Base-by-base conservation (phyloP, 345 rosid genomes). In the Turritis glabra region DNA sequence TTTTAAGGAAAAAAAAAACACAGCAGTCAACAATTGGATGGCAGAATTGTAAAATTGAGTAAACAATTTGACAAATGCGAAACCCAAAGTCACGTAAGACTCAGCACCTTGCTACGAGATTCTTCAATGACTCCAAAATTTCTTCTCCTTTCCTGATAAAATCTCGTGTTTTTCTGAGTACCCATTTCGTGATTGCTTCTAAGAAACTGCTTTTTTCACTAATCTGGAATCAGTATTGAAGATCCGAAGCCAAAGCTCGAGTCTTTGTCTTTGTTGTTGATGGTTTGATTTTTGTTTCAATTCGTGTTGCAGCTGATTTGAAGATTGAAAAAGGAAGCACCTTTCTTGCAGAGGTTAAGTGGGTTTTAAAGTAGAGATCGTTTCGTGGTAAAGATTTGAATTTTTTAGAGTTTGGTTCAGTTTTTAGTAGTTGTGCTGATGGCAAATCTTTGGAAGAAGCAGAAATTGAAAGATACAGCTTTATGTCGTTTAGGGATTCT, bases 371-470 rank as follows among this genome's bases (percentile, higher is more conserved):
- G 43, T 22, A 17, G 32, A 23, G 13, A 7, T 65, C 65, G 22
- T 33, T 73, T 33, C 17, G 61, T 62, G 3, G 3, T 37, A 37
- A 33, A 58, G n/a, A n/a, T n/a, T n/a, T n/a, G n/a, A n/a, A n/a
- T n/a, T 8, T 48, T 9, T 30, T 4, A 27, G 50, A 38, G 50
- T 30, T 29, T 43, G 63, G 27, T 59, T 35, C 3, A 26, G 30
- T 54, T 72, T 26, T 33, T 25, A 54, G 78, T 37, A 41, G 48
- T 67, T 54, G 3, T 52, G 64, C 0, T 38, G n/a, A 95, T 95
- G 99, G 91, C 84, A 57, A 33, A 64, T 52, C 63, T 72, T 74
- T 71, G 77, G 79, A 92, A 83, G 96, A 95, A 87, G 81, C 76
- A 71, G 48, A 87, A 82, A 58, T 37, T 85, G 65, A 88, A 77